Base-by-base conservation (phyloP, 2,329 filamentous ascomycete genomes). In the Clathrospora elynae region DNA sequence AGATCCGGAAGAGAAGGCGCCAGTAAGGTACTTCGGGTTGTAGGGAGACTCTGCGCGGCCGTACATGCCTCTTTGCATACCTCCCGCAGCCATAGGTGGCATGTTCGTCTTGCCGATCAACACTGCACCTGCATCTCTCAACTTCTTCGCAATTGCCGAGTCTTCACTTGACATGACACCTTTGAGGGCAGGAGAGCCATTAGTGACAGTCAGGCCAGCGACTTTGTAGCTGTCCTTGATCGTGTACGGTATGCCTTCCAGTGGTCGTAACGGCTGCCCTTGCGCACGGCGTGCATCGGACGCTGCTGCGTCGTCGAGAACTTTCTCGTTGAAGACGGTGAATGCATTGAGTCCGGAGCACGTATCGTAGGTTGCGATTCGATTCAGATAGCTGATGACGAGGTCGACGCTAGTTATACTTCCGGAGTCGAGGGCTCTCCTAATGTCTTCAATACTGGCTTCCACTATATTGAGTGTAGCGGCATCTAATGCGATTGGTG, bases 221-320 rank as follows among this genome's bases (percentile, higher is more conserved):
- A 78, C 74, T 49, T 77, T 80, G 67, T 78, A 82, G 53, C 73
- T 78, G 54, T 84, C 80, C 57, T 84, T 83, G 52, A 81, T 68
- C 0, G 78, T 80, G 45, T 73, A 82, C 0, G 80, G 79, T 5
- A 84, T 80, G 1, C 81, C 78, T 50, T 84, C 79, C 0, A 83
- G 66, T 1, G 67, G 68, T 2, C 74, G 63, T 3, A 51, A 46
- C 8, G 66, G 36, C 5, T 66, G 44, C 2, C 72, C 73, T 7
- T 64, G 55, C 11, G 69, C 69, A 26, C 76, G 68, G 8, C 73
- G 63, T 1, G 67, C 66, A 62, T 80, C 77, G 2, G 77, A 77
- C 4, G 71, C 73, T 3, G 62, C 59, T 7, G 77, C 76, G 55
- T 77, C 76, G 8, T 73, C 66, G 39, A 79, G 73, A 4, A 73